Percentiles rank a stretch among this genome's conserved stretches.
These are phyloP conservation scores for Pleurozium schreberi DNA, from an alignment of 225 moss, liverwort and hornwort species.

Conservation along the genomic window DNA sequence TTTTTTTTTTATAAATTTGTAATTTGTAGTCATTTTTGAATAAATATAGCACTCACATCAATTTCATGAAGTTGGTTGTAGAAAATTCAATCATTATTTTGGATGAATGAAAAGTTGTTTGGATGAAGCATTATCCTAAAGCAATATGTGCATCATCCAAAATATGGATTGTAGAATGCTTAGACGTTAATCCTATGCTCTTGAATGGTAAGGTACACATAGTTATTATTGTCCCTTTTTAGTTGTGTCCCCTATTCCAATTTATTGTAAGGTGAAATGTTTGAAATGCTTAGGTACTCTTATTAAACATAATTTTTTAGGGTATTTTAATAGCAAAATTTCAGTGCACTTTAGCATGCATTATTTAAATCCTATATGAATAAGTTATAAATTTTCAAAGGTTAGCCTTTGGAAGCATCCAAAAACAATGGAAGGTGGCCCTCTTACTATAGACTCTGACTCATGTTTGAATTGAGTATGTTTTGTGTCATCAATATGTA, in stretches of 20 bases:
- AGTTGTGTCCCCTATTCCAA: neutral
- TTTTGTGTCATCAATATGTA: neutral
- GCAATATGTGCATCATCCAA: neutral
- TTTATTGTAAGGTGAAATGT: neutral
- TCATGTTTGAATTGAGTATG: neutral
- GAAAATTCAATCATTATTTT: neutral
- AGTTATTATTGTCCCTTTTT: neutral
- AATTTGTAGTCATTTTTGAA: too few species aligned
- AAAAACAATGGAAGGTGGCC: fast-evolving
- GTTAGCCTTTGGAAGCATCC: neutral
- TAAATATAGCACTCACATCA: neutral
- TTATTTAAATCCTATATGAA: too few species aligned
- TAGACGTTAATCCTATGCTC: too few species aligned
- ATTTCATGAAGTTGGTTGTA: neutral
- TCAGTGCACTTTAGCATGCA: too few species aligned
- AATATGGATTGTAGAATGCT: neutral
- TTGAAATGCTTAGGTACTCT: neutral
- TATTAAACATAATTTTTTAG: too few species aligned
- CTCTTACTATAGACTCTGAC: neutral
- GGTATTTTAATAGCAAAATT: neutral
- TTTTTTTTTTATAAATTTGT: too few species aligned
- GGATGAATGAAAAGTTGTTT: neutral
- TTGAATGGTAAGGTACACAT: neutral
- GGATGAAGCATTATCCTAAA: neutral
- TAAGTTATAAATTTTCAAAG: neutral